A percentile compares a stretch with the other conserved stretches of the same genome.
Evolutionary conservation across 2,329 filamentous ascomycete species (phyloP).

Genomic region (Aquanectria penicillioides): DNA sequence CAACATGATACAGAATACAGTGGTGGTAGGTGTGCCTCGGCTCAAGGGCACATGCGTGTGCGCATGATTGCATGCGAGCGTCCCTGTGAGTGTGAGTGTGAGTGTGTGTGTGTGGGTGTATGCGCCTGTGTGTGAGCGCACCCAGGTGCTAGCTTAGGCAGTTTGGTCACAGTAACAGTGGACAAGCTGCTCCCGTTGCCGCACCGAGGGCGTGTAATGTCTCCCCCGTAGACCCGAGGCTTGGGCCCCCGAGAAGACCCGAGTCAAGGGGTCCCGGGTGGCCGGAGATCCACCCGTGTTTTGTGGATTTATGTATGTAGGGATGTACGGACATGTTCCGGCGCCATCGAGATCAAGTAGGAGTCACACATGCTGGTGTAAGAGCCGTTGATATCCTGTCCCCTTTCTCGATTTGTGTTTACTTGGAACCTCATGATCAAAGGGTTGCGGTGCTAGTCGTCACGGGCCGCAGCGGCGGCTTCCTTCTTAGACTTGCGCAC

Average conservation of each 20-base stretch:
- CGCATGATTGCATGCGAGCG: too few species aligned
- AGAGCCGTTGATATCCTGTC: slow-evolving; percentile 2
- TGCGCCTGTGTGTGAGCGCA: too few species aligned
- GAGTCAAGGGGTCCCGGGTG: slow-evolving; percentile 34
- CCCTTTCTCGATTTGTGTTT: background rate
- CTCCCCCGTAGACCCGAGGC: slow-evolving; percentile 33
- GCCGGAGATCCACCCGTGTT: slow-evolving; percentile 37
- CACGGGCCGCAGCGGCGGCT: slow-evolving; percentile 32
- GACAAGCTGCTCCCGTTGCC: background rate
- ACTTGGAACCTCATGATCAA: background rate
- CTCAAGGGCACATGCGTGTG: slow-evolving; percentile 30
- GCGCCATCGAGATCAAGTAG: slow-evolving; percentile 19
- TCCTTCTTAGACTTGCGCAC: slow-evolving; percentile 51
- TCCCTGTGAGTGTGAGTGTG: too few species aligned
- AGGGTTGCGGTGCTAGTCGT: slow-evolving; percentile 43
- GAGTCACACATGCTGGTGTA: slow-evolving; percentile 5
- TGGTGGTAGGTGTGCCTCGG: slow-evolving; percentile 33
- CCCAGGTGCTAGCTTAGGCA: too few species aligned
- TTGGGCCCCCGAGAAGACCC: slow-evolving; percentile 33
- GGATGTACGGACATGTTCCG: slow-evolving; percentile 29
- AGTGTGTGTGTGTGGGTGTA: too few species aligned
- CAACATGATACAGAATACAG: slow-evolving; percentile 14
- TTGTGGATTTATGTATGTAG: slow-evolving; percentile 28
- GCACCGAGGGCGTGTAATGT: slow-evolving; percentile 1
- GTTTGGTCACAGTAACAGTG: too few species aligned